Evolutionary conservation across 2,329 filamentous ascomycete species (phyloP).

Genomic region (Verticillium isaacii): DNA sequence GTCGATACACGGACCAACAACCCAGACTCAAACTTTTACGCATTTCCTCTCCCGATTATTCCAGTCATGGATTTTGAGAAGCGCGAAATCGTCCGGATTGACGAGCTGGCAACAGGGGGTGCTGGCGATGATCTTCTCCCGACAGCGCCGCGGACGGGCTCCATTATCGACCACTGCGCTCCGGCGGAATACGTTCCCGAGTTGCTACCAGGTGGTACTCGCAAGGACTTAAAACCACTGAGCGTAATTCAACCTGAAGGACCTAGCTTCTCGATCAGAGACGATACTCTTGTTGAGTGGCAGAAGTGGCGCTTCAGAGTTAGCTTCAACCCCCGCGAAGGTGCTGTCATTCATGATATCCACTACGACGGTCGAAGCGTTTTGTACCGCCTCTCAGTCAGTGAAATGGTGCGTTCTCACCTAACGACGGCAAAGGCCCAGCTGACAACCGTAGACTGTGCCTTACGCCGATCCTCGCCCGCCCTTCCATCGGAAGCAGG

Average conservation of each 20-base stretch:
- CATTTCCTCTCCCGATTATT: constrained; percentile 58
- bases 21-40: constrained; percentile 59
- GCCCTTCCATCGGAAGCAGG: constrained; percentile 61
- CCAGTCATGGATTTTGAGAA: constrained; percentile 61
- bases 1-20: constrained; percentile 20
- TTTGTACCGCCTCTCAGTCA: constrained; percentile 52
- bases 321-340: constrained; percentile 54
- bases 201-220: constrained; percentile 39
- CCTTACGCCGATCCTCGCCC: constrained; percentile 59
- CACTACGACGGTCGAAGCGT: constrained; percentile 52
- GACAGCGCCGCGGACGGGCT: not conserved
- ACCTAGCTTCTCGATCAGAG: constrained; percentile 46
- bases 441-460: constrained; percentile 24
- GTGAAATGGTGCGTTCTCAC: constrained; percentile 39
- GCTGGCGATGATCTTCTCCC: constrained; percentile 38
- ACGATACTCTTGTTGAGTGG: constrained; percentile 13
- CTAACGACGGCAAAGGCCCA: not conserved
- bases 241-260: constrained; percentile 60
- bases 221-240: constrained; percentile 55
- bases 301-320: constrained; percentile 53
- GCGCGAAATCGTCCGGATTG: constrained; percentile 63
- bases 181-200: constrained; percentile 64
- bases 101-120: constrained; percentile 62
- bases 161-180: constrained; percentile 47
- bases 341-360: constrained; percentile 55